Evolutionary conservation across 208 protist genomes (phyloP).

Genomic region (Leishmania major): DNA sequence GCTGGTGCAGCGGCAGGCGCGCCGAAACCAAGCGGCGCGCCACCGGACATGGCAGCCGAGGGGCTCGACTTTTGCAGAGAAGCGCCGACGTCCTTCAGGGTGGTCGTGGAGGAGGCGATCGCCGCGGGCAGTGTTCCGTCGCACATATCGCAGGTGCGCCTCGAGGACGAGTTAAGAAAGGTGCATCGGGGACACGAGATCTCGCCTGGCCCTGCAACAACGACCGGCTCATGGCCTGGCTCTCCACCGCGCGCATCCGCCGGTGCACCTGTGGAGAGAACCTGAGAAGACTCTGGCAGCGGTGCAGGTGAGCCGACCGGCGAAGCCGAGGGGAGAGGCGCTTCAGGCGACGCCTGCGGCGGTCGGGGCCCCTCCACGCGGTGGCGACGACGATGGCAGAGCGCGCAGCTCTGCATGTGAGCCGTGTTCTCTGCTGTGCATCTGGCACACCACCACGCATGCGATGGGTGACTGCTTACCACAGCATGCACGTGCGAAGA

Average conservation of each 20-base stretch:
- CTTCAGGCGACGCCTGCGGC: neutral
- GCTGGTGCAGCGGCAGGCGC: slow-evolving; percentile 5
- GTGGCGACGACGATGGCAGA: slow-evolving; percentile 25
- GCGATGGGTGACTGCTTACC: neutral
- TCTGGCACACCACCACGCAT: slow-evolving; percentile 27
- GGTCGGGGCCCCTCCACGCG: slow-evolving; percentile 24
- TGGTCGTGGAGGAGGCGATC: neutral
- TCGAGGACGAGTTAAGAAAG: slow-evolving; percentile 30
- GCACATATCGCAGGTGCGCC: slow-evolving; percentile 35
- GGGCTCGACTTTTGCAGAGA: neutral
- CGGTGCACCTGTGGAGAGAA: neutral
- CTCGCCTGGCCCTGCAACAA: slow-evolving; percentile 11
- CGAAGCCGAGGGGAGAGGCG: neutral
- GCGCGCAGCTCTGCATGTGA: slow-evolving; percentile 26
- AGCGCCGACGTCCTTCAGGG: neutral
- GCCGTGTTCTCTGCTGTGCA: slow-evolving; percentile 22
- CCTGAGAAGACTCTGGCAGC: neutral
- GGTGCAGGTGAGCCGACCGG: neutral
- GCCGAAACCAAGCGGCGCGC: neutral
- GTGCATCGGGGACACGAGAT: slow-evolving; percentile 47
- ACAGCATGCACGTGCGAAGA: neutral
- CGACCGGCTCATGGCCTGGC: slow-evolving; percentile 2
- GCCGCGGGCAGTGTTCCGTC: slow-evolving; percentile 20
- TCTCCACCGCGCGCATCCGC: neutral
- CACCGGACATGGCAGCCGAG: neutral